phyloP scores from a whole-genome alignment of 2,329 filamentous ascomycete genomes.

The Fusarium sp. region DNA sequence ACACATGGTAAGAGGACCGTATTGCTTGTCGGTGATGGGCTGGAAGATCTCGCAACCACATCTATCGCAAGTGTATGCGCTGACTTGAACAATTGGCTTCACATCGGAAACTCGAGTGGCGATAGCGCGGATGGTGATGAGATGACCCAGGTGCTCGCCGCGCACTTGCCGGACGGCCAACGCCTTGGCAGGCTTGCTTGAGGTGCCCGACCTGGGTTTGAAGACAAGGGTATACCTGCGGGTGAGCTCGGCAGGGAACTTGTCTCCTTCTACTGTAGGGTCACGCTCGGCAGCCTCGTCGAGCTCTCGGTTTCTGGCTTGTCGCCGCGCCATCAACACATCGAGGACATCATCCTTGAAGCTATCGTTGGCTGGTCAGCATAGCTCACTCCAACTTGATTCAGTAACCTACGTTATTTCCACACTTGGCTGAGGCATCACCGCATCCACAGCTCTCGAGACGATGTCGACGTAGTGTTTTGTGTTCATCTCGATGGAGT shows the following conservation, averaged over 20 bases:
- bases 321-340: conserved; percentile 91
- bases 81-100: conserved; percentile 96
- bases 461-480: conserved; percentile 95
- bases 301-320: conserved; percentile 82
- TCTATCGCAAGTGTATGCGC: conserved; percentile 95
- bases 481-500: conserved; percentile 88
- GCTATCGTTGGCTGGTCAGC: conserved; percentile 52
- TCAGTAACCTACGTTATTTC: conserved; percentile 72
- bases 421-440: conserved; percentile 78
- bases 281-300: conserved; percentile 72
- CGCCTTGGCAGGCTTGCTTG: conserved; percentile 67
- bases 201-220: conserved; percentile 82
- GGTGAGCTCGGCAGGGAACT: conserved; percentile 91
- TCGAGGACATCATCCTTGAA: conserved; percentile 99
- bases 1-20: conserved; percentile 84
- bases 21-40: conserved; percentile 89
- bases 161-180: conserved; percentile 93
- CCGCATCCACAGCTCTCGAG: conserved; percentile 84
- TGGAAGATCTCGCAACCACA: conserved; percentile 99
- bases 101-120: conserved; percentile 96
- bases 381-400: background rate
- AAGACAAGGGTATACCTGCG: conserved; percentile 95
- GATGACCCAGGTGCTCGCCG: conserved; percentile 88
- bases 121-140: conserved; percentile 95
- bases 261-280: conserved; percentile 70